A percentile compares a stretch with the other conserved stretches of the same genome.
These are phyloP conservation scores for Oryza nivara DNA, from an alignment of 176 grass and related monocot genomes.

Conservation along the genomic window DNA sequence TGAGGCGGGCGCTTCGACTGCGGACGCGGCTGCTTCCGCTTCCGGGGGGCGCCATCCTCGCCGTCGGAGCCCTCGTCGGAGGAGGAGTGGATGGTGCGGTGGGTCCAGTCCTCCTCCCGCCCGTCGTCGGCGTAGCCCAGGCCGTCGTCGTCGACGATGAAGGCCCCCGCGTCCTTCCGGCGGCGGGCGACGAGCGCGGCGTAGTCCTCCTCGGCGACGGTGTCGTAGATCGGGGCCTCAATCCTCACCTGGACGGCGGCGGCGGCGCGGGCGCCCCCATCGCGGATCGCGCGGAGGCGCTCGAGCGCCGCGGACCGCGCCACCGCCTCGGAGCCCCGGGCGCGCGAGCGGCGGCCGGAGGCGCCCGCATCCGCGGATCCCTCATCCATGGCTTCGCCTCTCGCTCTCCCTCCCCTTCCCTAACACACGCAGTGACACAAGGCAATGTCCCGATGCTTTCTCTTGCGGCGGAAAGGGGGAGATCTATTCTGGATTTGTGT, in stretches of 20 bases:
- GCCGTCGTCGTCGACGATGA: slow-evolving; percentile 90
- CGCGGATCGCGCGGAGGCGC: slow-evolving; percentile 57
- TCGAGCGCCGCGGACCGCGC: slow-evolving; percentile 68
- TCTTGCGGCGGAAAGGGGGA: neutral
- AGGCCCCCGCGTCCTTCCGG: slow-evolving; percentile 57
- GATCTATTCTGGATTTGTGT: slow-evolving; percentile 20
- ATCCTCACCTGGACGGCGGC: slow-evolving; percentile 62
- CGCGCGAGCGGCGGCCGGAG: slow-evolving; percentile 63
- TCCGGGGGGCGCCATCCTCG: slow-evolving; percentile 40
- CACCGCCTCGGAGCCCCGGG: slow-evolving; percentile 51
- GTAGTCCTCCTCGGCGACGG: slow-evolving; percentile 83
- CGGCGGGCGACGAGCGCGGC: slow-evolving; percentile 79
- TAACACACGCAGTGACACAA: neutral
- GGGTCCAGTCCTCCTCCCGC: slow-evolving; percentile 93
- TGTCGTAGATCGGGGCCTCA: slow-evolving; percentile 93
- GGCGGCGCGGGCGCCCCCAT: slow-evolving; percentile 43
- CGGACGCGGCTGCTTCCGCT: slow-evolving; percentile 57
- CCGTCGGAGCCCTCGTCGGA: slow-evolving; percentile 70
- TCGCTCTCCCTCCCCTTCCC: neutral
- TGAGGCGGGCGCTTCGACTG: slow-evolving; percentile 60
- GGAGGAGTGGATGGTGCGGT: slow-evolving; percentile 56
- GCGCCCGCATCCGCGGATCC: slow-evolving; percentile 37
- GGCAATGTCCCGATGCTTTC: neutral
- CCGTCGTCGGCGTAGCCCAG: slow-evolving; percentile 91
- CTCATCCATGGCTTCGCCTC: slow-evolving; percentile 49